Conservation (phyloP, 106 monocot genomes). For the Dioscorea dumetorum region DNA sequence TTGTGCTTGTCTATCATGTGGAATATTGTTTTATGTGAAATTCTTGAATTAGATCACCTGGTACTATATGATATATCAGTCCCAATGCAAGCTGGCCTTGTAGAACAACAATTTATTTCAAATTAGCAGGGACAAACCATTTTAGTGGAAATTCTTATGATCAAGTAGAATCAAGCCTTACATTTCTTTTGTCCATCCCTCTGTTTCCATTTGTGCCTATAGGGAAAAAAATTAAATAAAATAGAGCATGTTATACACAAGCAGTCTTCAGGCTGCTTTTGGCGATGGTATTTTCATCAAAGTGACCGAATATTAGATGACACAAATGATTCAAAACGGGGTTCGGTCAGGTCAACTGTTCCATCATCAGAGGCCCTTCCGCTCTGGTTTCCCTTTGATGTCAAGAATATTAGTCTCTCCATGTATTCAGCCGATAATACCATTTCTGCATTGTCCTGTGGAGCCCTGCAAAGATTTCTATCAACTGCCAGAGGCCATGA, state of each 20-base stretch:
- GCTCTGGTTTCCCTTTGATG: constrained; percentile 9
- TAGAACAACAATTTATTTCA: no score
- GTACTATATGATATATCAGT: no score
- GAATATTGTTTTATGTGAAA: no score
- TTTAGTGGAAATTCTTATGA: no score
- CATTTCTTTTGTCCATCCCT: neutral
- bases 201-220: neutral
- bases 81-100: no score
- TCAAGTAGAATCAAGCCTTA: neutral
- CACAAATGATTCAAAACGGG: constrained; percentile 57
- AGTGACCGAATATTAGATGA: constrained; percentile 19
- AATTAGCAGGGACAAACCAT: neutral
- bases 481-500: constrained; percentile 22
- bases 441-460: constrained; percentile 1
- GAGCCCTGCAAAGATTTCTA: constrained; percentile 5
- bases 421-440: constrained; percentile 32
- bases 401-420: constrained; percentile 21
- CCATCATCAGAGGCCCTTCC: constrained; percentile 41
- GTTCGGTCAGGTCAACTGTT: constrained; percentile 51
- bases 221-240: neutral
- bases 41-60: no score
- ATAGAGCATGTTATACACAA: neutral
- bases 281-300: neutral
- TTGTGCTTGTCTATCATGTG: no score
- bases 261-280: no score